These are phyloP conservation scores for Penicillium roqueforti DNA, from an alignment of 495 filamentous ascomycete genomes.

Conservation along the genomic window DNA sequence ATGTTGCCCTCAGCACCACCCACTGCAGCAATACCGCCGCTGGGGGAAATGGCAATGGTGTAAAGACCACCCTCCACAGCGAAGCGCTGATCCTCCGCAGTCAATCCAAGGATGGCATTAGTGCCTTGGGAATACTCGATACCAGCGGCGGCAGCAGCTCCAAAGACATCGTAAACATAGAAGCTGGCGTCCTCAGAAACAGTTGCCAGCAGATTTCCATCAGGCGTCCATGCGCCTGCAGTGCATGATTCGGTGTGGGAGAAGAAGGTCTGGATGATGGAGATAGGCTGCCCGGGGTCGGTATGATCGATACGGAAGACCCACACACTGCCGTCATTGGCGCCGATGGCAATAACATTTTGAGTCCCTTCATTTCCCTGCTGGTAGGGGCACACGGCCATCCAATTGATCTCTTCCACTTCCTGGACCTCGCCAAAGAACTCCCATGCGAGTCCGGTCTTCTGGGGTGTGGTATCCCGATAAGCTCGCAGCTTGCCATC, in stretches of 20 bases:
- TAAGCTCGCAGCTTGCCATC: constrained; percentile 69
- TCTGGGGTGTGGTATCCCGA: constrained; percentile 38
- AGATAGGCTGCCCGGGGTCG: constrained; percentile 57
- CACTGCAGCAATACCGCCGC: constrained; percentile 71
- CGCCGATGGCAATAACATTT: constrained; percentile 86
- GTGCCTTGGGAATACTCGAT: constrained; percentile 63
- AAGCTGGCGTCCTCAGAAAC: constrained; percentile 85
- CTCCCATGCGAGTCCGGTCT: constrained; percentile 48
- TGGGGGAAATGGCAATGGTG: constrained; percentile 75
- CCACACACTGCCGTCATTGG: constrained; percentile 93
- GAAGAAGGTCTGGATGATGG: constrained; percentile 86
- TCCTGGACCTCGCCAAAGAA: constrained; percentile 73
- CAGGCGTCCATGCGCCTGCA: constrained; percentile 84
- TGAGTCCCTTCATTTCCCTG: constrained; percentile 53
- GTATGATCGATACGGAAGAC: constrained; percentile 75
- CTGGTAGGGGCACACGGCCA: constrained; percentile 67
- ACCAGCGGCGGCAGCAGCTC: constrained; percentile 71
- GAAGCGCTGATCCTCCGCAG: constrained; percentile 79
- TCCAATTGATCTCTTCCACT: constrained; percentile 93
- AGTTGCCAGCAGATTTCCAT: constrained; percentile 83
- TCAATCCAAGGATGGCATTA: constrained; percentile 75
- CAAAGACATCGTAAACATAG: constrained; percentile 91
- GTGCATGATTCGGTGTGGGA: constrained; percentile 83
- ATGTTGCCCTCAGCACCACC: constrained; percentile 85
- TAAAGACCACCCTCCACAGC: constrained; percentile 87